These are phyloP conservation scores for Mallotus japonicus DNA, from an alignment of 441 rosid genomes.

Conservation along the genomic window DNA sequence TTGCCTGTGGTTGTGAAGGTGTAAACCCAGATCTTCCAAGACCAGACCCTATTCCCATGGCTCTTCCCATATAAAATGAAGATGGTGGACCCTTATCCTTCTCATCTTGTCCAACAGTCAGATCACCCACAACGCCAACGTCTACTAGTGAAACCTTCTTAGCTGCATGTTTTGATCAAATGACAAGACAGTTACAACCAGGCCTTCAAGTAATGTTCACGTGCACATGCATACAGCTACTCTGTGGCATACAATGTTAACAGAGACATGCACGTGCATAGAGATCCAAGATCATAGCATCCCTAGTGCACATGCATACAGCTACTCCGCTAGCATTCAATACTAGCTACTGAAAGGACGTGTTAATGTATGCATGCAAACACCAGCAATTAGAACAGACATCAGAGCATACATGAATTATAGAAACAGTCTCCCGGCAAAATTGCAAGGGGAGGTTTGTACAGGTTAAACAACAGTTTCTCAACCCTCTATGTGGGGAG, in stretches of 20 bases:
- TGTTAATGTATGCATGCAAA: neutral
- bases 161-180: slow-evolving; percentile 45
- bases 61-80: slow-evolving; percentile 73
- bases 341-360: neutral
- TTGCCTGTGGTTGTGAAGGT: neutral
- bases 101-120: slow-evolving; percentile 56
- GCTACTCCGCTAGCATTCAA: too few species aligned
- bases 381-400: neutral
- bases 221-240: neutral
- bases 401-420: neutral
- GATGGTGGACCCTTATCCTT: slow-evolving; percentile 59
- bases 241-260: neutral
- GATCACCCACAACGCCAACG: slow-evolving; percentile 67
- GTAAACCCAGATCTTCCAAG: slow-evolving; percentile 57
- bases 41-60: slow-evolving; percentile 88
- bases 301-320: too few species aligned
- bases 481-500: too few species aligned
- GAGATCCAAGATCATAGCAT: too few species aligned
- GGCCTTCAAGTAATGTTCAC: neutral
- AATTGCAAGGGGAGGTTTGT: too few species aligned
- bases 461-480: too few species aligned
- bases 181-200: neutral
- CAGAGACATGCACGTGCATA: neutral
- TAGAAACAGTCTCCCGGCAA: neutral
- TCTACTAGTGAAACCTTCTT: slow-evolving; percentile 88